These are phyloP conservation scores for Stenogyne calaminthoides DNA, from an alignment of 305 asterid genomes.

Conservation along the genomic window DNA sequence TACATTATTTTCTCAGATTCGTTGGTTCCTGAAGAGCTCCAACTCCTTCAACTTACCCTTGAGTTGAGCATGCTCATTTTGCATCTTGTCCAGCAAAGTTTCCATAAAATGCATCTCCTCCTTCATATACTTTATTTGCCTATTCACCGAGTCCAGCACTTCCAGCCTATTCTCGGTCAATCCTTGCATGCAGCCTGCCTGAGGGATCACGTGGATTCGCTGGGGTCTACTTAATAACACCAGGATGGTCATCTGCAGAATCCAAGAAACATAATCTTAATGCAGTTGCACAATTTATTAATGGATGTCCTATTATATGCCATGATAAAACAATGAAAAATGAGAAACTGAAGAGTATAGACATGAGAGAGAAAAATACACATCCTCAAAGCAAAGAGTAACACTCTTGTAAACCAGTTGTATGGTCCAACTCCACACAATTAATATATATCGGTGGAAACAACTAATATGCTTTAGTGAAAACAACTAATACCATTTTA, in stretches of 20 bases:
- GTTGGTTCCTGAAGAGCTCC: conserved; percentile 55
- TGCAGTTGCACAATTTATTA: conserved; percentile 8
- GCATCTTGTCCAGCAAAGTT: conserved; percentile 69
- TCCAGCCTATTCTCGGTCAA: conserved; percentile 46
- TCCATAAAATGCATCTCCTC: conserved; percentile 85
- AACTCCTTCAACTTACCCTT: conserved; percentile 59
- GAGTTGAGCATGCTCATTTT: conserved; percentile 57
- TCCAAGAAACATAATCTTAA: conserved; percentile 13
- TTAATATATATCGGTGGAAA: no score
- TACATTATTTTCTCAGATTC: conserved; percentile 33
- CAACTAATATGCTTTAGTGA: no score
- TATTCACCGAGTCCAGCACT: conserved; percentile 43
- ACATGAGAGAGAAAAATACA: no score
- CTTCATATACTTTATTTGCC: conserved; percentile 63
- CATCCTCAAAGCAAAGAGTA: no score
- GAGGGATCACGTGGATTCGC: conserved; percentile 68
- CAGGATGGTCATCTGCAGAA: conserved; percentile 77
- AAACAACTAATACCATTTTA: no score
- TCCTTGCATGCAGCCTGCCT: conserved; percentile 45
- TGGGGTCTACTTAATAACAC: conserved; percentile 84
- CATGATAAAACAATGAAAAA: no score
- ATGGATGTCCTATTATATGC: background rate
- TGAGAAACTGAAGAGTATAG: no score
- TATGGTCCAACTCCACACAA: no score
- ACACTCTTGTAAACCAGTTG: no score